phyloP scores from a whole-genome alignment of 768 basidiomycete genomes.

The Xerocomellus intermedius region DNA sequence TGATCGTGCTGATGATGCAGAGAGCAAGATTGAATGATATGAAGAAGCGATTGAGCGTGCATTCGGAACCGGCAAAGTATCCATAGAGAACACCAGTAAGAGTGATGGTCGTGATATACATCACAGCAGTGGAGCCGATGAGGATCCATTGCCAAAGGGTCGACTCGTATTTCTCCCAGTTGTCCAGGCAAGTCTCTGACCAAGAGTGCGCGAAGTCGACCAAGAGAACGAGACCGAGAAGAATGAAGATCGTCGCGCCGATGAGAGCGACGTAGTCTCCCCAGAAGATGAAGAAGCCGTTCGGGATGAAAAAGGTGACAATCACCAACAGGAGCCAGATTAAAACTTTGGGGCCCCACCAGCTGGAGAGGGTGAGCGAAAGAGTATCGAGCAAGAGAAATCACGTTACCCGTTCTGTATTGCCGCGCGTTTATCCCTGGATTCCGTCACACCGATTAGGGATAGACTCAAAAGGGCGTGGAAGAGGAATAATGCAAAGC shows the following conservation, averaged over 20 bases:
- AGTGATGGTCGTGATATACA: constrained; percentile 82
- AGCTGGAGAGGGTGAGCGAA: constrained; percentile 47
- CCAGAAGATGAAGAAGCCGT: constrained; percentile 98
- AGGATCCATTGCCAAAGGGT: constrained; percentile 96
- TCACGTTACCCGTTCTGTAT: constrained; percentile 88
- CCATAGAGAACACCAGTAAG: constrained; percentile 87
- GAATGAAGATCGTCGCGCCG: constrained; percentile 92
- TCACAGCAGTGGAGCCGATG: constrained; percentile 85
- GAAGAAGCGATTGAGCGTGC: constrained; percentile 94
- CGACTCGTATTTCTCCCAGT: constrained; percentile 87
- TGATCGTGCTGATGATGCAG: constrained; percentile 72
- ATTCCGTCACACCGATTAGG: constrained; percentile 86
- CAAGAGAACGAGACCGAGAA: constrained; percentile 93
- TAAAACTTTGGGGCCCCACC: constrained; percentile 98
- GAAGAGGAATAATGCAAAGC: constrained; percentile 90
- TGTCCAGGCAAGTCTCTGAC: constrained; percentile 95
- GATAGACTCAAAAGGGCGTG: constrained; percentile 77
- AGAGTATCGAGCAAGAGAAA: neutral
- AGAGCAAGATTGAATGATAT: constrained; percentile 91
- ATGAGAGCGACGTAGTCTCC: constrained; percentile 90
- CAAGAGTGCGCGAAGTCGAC: constrained; percentile 99
- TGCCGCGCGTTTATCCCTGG: constrained; percentile 87
- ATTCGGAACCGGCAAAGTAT: constrained; percentile 86
- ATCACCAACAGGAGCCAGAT: constrained; percentile 82
- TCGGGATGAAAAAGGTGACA: constrained; percentile 92